Evolutionary conservation across 345 rosid species (phyloP).

Genomic region (Syzygium aromaticum): DNA sequence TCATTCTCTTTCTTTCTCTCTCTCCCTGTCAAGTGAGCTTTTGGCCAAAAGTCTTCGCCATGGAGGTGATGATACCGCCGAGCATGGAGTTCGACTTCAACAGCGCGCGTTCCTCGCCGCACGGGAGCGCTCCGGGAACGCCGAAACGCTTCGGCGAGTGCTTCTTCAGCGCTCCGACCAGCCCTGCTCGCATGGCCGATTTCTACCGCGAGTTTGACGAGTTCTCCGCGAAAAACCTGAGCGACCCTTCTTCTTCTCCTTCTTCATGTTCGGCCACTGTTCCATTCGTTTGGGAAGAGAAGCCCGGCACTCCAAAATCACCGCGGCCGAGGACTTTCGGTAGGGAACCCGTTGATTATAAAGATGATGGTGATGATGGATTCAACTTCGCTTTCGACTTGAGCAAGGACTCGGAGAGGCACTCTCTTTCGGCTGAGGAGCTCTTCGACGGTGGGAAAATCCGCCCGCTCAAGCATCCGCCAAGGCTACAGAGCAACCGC

Average conservation of each 20-base stretch:
- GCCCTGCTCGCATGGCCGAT: constrained; percentile 53
- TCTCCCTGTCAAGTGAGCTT: not conserved
- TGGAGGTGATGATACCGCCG: constrained; percentile 47
- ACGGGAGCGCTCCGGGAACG: constrained; percentile 51
- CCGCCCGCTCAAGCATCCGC: constrained; percentile 62
- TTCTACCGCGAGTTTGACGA: constrained; percentile 40
- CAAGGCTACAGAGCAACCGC: constrained; percentile 16
- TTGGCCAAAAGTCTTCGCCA: not conserved
- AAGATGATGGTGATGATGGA: not conserved
- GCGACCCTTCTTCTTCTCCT: constrained; percentile 1
- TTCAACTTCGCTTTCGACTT: constrained; percentile 45
- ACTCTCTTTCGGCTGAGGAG: constrained; percentile 55
- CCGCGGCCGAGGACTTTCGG: not conserved
- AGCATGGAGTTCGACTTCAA: constrained; percentile 49
- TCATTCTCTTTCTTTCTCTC: not conserved
- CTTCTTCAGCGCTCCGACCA: constrained; percentile 66
- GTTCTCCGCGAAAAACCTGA: not conserved
- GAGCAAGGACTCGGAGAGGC: constrained; percentile 16
- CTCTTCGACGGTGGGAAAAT: constrained; percentile 72
- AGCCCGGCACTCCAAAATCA: constrained; percentile 51
- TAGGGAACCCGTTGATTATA: not conserved
- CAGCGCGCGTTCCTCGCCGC: constrained; percentile 24
- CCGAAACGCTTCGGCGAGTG: constrained; percentile 46
- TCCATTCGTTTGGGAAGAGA: constrained; percentile 63
- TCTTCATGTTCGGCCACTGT: constrained; percentile 4